These are phyloP conservation scores for Cucurbita pepo DNA, from an alignment of 306 rosid genomes.

Conservation along the genomic window DNA sequence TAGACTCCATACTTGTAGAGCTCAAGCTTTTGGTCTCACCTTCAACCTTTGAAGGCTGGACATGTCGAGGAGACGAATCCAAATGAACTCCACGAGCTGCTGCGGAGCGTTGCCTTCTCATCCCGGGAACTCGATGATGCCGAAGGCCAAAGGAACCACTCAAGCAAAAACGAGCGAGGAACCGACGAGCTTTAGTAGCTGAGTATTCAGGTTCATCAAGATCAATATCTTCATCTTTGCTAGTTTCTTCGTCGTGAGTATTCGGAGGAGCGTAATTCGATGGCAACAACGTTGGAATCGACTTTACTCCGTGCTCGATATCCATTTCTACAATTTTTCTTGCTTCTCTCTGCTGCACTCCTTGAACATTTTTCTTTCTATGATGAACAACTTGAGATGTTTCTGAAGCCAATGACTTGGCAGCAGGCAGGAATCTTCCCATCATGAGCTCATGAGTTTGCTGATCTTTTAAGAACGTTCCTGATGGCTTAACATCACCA, in stretches of 20 bases:
- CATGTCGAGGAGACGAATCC: neutral
- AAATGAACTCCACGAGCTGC: slow-evolving; percentile 13
- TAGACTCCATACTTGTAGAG: slow-evolving; percentile 21
- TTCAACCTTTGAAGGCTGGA: neutral
- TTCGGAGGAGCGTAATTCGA: slow-evolving; percentile 14
- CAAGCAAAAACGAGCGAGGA: slow-evolving; percentile 34
- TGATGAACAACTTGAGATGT: slow-evolving; percentile 28
- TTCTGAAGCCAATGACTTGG: slow-evolving; percentile 64
- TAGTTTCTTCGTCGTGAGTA: neutral
- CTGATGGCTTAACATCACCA: slow-evolving; percentile 20
- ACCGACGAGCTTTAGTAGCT: slow-evolving; percentile 28
- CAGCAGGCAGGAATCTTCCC: slow-evolving; percentile 79
- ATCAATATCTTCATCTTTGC: slow-evolving; percentile 22
- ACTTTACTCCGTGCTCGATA: slow-evolving; percentile 17
- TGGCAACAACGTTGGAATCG: slow-evolving; percentile 17
- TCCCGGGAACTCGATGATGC: slow-evolving; percentile 43
- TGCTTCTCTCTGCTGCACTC: slow-evolving; percentile 33
- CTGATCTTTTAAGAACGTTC: slow-evolving; percentile 38
- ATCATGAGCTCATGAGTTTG: slow-evolving; percentile 58
- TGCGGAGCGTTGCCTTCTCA: slow-evolving; percentile 19
- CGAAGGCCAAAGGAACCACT: slow-evolving; percentile 21
- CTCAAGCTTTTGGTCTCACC: slow-evolving; percentile 17
- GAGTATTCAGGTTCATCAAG: slow-evolving; percentile 16
- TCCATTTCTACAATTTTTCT: slow-evolving; percentile 16
- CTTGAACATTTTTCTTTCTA: slow-evolving; percentile 29